A percentile compares a stretch with the other conserved stretches of the same genome.
phyloP scores from a whole-genome alignment of 2,329 filamentous ascomycete species.

The Fusarium anthophilum region DNA sequence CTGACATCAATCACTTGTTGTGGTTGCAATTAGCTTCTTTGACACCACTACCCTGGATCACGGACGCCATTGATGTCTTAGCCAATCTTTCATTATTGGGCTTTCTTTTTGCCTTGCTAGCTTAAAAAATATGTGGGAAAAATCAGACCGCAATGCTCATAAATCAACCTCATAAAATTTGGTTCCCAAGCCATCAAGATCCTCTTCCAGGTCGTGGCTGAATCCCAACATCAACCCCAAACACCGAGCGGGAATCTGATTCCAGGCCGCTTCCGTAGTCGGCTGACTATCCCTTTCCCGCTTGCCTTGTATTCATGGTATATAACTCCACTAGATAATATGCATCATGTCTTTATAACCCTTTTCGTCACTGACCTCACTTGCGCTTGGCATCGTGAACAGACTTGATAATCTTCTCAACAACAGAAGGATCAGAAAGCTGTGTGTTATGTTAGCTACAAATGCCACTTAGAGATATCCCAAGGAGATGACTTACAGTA shows the following conservation, averaged over 20 bases:
- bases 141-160: slow-evolving; percentile 38
- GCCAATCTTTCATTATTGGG: slow-evolving; percentile 17
- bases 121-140: slow-evolving; percentile 1
- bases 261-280: slow-evolving; percentile 7
- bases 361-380: slow-evolving; percentile 42
- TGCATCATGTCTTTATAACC: slow-evolving; percentile 10
- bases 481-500: slow-evolving; percentile 70
- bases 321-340: slow-evolving; percentile 40
- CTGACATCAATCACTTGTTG: background rate
- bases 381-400: slow-evolving; percentile 74
- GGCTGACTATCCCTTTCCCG: slow-evolving; percentile 25
- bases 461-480: no score
- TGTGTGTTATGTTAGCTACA: slow-evolving; percentile 50
- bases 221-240: slow-evolving; percentile 39
- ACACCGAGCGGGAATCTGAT: slow-evolving; percentile 36
- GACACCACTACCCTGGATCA: background rate
- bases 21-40: background rate
- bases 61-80: background rate
- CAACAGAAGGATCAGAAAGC: slow-evolving; percentile 89
- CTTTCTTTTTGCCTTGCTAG: slow-evolving; percentile 24
- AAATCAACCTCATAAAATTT: slow-evolving; percentile 30
- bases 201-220: slow-evolving; percentile 33
- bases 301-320: slow-evolving; percentile 40
- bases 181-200: slow-evolving; percentile 30
- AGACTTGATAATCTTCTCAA: slow-evolving; percentile 85